phyloP scores from a whole-genome alignment of 495 filamentous ascomycete genomes.

The Aspergillus asperescens region DNA sequence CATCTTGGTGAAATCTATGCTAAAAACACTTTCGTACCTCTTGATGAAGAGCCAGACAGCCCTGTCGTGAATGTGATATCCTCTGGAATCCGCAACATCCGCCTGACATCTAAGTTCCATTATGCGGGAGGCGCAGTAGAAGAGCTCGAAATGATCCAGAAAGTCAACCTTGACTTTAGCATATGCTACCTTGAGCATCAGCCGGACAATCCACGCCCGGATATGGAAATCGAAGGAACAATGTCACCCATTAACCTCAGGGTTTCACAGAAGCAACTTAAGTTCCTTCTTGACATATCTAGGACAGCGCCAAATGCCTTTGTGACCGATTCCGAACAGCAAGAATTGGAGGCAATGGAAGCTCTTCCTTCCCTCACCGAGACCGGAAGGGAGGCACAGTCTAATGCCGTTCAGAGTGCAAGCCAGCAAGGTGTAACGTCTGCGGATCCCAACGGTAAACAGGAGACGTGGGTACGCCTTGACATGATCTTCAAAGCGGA shows the following conservation, averaged over 20 bases:
- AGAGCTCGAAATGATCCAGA: slow-evolving; percentile 92
- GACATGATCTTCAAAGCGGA: slow-evolving; percentile 89
- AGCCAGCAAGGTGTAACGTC: slow-evolving; percentile 30
- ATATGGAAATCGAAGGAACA: slow-evolving; percentile 82
- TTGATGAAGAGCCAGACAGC: slow-evolving; percentile 66
- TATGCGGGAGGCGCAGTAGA: slow-evolving; percentile 67
- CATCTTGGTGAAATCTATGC: slow-evolving; percentile 96
- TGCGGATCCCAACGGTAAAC: slow-evolving; percentile 58
- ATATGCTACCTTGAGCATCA: slow-evolving; percentile 87
- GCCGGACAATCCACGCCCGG: slow-evolving; percentile 69
- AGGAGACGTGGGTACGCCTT: slow-evolving; percentile 83
- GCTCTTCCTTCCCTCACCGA: slow-evolving; percentile 57
- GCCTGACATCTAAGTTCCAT: slow-evolving; percentile 84
- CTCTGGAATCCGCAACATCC: slow-evolving; percentile 86
- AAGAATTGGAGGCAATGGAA: slow-evolving; percentile 57
- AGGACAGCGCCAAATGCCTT: slow-evolving; percentile 84
- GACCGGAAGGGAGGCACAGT: slow-evolving; percentile 35
- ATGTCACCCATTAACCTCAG: slow-evolving; percentile 90
- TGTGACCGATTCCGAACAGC: slow-evolving; percentile 65
- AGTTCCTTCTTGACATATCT: slow-evolving; percentile 78
- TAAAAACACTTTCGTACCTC: slow-evolving; percentile 80
- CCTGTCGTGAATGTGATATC: slow-evolving; percentile 82
- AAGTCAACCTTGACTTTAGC: slow-evolving; percentile 88
- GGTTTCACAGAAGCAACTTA: slow-evolving; percentile 85
- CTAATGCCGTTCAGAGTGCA: slow-evolving; percentile 45